Conservation (phyloP, 768 basidiomycete genomes). For the Polyporus arcularius region DNA sequence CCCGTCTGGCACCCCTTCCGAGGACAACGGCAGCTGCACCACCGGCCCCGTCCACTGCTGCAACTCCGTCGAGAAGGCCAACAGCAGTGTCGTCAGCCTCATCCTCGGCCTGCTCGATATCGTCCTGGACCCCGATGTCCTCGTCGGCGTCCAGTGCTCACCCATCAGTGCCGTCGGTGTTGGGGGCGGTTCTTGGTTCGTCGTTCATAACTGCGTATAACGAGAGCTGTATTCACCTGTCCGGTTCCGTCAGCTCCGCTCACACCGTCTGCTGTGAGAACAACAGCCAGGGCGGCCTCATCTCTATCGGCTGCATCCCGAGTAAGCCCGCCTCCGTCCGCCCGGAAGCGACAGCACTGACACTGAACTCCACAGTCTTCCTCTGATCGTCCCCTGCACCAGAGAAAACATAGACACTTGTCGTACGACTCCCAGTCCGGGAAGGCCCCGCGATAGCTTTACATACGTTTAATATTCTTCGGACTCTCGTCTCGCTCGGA, state of each 20-base stretch:
- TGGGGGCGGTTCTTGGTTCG: constrained; percentile 24
- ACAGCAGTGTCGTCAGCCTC: constrained; percentile 11
- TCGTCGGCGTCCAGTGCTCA: constrained; percentile 27
- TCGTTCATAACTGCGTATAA: not conserved
- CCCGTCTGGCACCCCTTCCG: constrained; percentile 13
- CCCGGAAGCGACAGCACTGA: not conserved
- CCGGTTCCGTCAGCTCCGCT: not conserved
- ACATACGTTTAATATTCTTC: constrained; percentile 9
- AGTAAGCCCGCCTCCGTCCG: constrained; percentile 10
- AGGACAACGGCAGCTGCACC: constrained; percentile 26
- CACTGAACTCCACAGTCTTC: not conserved
- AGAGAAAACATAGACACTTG: constrained; percentile 2
- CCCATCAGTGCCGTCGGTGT: constrained; percentile 17
- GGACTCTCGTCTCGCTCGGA: constrained; percentile 4
- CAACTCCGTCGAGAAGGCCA: constrained; percentile 25
- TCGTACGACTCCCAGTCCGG: not conserved
- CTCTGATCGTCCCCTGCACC: not conserved
- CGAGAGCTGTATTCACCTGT: not conserved
- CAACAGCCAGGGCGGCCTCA: constrained; percentile 27
- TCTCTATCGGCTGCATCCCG: constrained; percentile 28
- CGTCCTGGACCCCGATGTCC: constrained; percentile 11
- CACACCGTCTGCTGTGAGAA: constrained; percentile 30
- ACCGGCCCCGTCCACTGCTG: constrained; percentile 36
- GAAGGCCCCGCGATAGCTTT: constrained; percentile 9
- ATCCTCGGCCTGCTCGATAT: constrained; percentile 22